A percentile compares a stretch with the other conserved stretches of the same genome.
phyloP scores from a whole-genome alignment of 179 eudicot genomes.

The Spinacia oleracea region DNA sequence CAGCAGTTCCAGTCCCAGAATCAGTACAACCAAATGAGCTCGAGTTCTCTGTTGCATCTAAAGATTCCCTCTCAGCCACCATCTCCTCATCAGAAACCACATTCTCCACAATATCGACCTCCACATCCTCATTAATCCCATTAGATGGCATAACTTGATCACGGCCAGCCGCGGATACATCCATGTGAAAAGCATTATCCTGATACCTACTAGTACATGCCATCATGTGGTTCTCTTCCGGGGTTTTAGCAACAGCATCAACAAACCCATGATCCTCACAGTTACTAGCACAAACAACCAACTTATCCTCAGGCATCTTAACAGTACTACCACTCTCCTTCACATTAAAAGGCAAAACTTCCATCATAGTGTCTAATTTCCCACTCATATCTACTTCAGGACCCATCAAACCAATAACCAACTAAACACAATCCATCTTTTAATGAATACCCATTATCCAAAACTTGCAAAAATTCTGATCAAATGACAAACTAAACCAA shows the following conservation, averaged over 20 bases:
- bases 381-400: slow-evolving; percentile 41
- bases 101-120: slow-evolving; percentile 40
- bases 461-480: background rate
- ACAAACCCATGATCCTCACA: slow-evolving; percentile 36
- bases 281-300: slow-evolving; percentile 39
- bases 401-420: slow-evolving; percentile 37
- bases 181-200: slow-evolving; percentile 37
- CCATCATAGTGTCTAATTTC: slow-evolving; percentile 33
- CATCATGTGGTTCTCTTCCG: slow-evolving; percentile 34
- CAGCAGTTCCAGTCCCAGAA: slow-evolving; percentile 44
- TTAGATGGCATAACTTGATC: slow-evolving; percentile 19
- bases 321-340: slow-evolving; percentile 30
- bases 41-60: slow-evolving; percentile 62
- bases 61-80: slow-evolving; percentile 29
- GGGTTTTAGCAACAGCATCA: slow-evolving; percentile 15
- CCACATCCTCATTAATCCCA: slow-evolving; percentile 32
- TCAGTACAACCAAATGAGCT: slow-evolving; percentile 65
- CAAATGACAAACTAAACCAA: slow-evolving; percentile 8
- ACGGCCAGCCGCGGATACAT: slow-evolving; percentile 17
- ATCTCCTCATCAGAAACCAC: slow-evolving; percentile 35
- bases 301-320: slow-evolving; percentile 39
- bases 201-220: slow-evolving; percentile 38
- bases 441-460: slow-evolving; percentile 4
- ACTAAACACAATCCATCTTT: slow-evolving; percentile 17
- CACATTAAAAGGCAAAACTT: slow-evolving; percentile 31